Evolutionary conservation across 148 eudicot genomes (phyloP), one percentile per base, ranked within the genome.

Genomic region (Camellia japonica): DNA sequence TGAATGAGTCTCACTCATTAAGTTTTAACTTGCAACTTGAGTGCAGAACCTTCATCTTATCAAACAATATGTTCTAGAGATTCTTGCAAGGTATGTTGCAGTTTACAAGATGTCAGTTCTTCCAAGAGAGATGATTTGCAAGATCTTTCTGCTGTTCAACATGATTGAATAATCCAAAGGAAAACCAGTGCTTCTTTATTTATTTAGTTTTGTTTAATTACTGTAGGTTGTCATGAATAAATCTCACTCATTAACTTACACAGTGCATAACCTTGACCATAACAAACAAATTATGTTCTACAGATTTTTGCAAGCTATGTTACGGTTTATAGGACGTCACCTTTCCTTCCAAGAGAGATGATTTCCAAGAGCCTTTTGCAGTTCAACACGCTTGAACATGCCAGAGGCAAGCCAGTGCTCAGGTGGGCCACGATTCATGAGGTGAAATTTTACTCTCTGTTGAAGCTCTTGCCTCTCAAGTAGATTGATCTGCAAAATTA

Each of bases 341-440:
- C 99, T 93, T 74, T 93, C 98, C 85, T 96, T 96, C 97, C 98
- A 93, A 58, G 98, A 92, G 81, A 94, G 88, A 89, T 96, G 92
- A 85, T 85, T 91, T 77, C 99, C 99, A 59, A 96, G 89, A 75
- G 99, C 95, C 84, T 91, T 94, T 69, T 91, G 99, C 91, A 96
- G 83, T 76, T 96, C 99, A 74, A 84, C 85, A 76, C 99, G 98
- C 87, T 90, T 93, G 80, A 88, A 92, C 68, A 82, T 78, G 78
- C 91, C 97, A 82, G 90, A 47, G 71, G 52, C 84, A 79, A 89
- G 89, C 99, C 99, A 96, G 83, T 96, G 97, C 84, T 96, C 98
- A 75, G 98, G 93, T 71, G 83, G 86, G 58, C 93, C 93, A 82
- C 89, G 98, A 68, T 90, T 90, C 58, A 83, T 46, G 72, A 85